Conservation (phyloP, 805 yeast species). For the Kodamaea leandrae region DNA sequence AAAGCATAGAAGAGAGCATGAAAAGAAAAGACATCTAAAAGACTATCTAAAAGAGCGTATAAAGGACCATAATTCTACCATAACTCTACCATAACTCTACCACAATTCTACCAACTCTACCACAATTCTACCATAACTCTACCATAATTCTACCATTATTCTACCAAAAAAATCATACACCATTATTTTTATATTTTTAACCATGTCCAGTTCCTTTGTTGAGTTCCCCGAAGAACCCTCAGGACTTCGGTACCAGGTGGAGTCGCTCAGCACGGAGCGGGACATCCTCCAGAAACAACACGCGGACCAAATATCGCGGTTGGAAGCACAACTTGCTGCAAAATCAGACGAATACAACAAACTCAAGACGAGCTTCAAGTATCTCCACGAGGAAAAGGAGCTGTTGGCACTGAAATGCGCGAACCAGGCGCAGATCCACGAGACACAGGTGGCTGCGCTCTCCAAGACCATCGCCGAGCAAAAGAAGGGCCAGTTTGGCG, state of each 20-base stretch:
- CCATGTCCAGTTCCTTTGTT: constrained; percentile 20
- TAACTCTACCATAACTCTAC: too few species aligned
- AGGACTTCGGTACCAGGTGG: constrained; percentile 32
- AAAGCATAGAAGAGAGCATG: too few species aligned
- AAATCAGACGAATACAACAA: constrained; percentile 33
- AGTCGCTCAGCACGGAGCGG: constrained; percentile 33
- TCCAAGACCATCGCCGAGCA: constrained; percentile 19
- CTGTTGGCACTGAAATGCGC: constrained; percentile 30
- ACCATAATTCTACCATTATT: too few species aligned
- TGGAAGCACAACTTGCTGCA: constrained; percentile 28
- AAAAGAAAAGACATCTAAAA: too few species aligned
- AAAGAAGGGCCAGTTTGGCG: constrained; percentile 17
- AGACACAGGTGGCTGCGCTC: constrained; percentile 17
- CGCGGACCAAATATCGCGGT: constrained; percentile 19
- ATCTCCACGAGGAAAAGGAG: constrained; percentile 32
- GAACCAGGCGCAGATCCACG: constrained; percentile 30
- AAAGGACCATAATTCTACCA: too few species aligned
- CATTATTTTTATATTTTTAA: too few species aligned
- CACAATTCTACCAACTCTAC: too few species aligned
- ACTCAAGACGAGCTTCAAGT: constrained; percentile 37
- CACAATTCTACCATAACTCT: too few species aligned
- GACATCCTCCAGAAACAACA: constrained; percentile 28
- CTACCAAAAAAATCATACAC: constrained; percentile 2
- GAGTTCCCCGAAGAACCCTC: constrained; percentile 25
- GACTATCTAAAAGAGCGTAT: too few species aligned